Evolutionary conservation across 257 asterid genomes (phyloP).

Genomic region (Paraleonurus japonicus): DNA sequence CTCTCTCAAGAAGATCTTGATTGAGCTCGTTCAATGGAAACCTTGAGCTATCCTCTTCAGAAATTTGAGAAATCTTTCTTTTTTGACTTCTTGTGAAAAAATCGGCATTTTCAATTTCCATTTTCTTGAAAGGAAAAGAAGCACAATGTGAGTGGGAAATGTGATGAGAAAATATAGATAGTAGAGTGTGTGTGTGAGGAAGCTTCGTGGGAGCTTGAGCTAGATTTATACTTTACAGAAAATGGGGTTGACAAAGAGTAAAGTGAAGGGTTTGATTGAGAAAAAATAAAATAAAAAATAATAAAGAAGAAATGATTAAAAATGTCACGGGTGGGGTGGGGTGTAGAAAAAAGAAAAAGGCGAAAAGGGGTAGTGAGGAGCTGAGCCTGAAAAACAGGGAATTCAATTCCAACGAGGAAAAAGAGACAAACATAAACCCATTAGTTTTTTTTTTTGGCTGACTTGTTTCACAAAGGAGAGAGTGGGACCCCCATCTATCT

Average conservation of each 20-base stretch:
- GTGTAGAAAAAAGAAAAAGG: conserved; percentile 43
- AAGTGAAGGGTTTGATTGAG: conserved; percentile 45
- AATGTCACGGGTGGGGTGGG: conserved; percentile 59
- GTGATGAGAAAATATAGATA: not conserved
- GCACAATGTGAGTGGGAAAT: not conserved
- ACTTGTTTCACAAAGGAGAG: conserved; percentile 22
- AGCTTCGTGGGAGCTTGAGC: conserved; percentile 21
- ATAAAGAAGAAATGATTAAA: conserved; percentile 14
- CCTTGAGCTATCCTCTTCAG: conserved; percentile 10
- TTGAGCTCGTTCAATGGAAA: conserved; percentile 61
- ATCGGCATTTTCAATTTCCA: conserved; percentile 27
- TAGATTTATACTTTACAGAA: conserved; percentile 13
- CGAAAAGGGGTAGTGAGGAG: conserved; percentile 32
- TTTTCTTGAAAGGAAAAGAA: not conserved
- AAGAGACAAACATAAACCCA: conserved; percentile 19
- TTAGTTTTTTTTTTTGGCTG: not conserved
- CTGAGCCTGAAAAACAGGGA: conserved; percentile 22
- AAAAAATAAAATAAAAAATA: conserved; percentile 10
- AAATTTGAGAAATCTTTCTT: conserved; percentile 18
- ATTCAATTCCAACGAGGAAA: conserved; percentile 35
- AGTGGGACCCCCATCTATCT: conserved; percentile 38
- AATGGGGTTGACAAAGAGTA: conserved; percentile 56
- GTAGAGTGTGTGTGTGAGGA: conserved; percentile 3
- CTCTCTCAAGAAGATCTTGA: conserved; percentile 80
- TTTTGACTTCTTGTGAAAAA: conserved; percentile 21